A percentile compares a stretch with the other conserved stretches of the same genome.
Conservation (phyloP, 2,329 filamentous ascomycete genomes). For the Alternaria sp. region DNA sequence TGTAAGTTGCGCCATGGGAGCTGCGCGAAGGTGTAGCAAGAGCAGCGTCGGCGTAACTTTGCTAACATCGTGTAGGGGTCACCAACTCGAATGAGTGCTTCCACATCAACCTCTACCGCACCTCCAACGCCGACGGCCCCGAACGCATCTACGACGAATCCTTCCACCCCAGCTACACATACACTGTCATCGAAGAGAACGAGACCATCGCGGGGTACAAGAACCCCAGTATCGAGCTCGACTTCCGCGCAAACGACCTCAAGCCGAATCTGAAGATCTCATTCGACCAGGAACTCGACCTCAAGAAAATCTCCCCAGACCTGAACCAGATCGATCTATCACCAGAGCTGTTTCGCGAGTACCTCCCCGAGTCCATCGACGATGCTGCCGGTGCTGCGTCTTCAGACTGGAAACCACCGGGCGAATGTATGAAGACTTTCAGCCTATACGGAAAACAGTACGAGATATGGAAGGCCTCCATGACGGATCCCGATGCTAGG, state of each 20-base stretch:
- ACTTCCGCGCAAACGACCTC: conserved; percentile 75
- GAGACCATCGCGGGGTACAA: conserved; percentile 92
- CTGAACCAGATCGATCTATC: conserved; percentile 73
- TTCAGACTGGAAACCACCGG: conserved; percentile 71
- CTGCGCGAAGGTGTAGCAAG: not conserved
- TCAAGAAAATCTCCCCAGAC: conserved; percentile 66
- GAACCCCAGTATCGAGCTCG: conserved; percentile 75
- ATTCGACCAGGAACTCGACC: conserved; percentile 75
- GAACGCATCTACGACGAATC: conserved; percentile 60
- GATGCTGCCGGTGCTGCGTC: conserved; percentile 26
- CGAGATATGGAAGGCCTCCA: conserved; percentile 82
- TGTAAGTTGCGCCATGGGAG: conserved; percentile 30
- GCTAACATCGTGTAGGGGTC: conserved; percentile 32
- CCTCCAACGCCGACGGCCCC: conserved; percentile 21
- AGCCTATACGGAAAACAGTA: conserved; percentile 68
- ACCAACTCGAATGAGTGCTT: conserved; percentile 47
- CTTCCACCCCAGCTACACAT: conserved; percentile 88
- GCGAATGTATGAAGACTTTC: conserved; percentile 71
- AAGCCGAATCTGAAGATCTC: conserved; percentile 75
- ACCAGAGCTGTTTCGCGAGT: conserved; percentile 57
- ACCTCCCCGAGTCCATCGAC: conserved; percentile 54
- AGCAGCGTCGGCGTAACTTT: not conserved
- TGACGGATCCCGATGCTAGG: conserved; percentile 72
- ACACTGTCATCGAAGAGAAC: conserved; percentile 91
- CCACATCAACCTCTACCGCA: conserved; percentile 46